Percentiles rank a stretch among this genome's conserved stretches.
These are phyloP conservation scores for Globisporangium echinulatum DNA, from an alignment of 352 stramenopile species.

Conservation along the genomic window DNA sequence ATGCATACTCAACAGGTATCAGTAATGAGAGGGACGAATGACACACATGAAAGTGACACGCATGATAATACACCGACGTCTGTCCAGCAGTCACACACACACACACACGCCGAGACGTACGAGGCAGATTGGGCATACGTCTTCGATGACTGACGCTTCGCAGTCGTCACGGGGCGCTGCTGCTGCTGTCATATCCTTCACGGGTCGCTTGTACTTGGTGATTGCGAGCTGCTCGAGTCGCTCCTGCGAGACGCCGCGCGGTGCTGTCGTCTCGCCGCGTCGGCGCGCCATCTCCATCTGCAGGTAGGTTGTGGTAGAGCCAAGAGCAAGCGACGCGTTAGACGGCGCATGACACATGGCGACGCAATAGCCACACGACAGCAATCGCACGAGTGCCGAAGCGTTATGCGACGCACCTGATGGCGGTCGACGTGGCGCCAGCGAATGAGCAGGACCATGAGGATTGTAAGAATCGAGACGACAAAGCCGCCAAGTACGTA, in stretches of 20 bases:
- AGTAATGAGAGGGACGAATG: no score
- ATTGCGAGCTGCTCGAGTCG: conserved; percentile 54
- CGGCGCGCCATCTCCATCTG: conserved; percentile 47
- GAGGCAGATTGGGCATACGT: conserved; percentile 70
- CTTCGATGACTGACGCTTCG: conserved; percentile 27
- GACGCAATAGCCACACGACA: background rate
- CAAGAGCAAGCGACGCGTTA: background rate
- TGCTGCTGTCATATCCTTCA: background rate
- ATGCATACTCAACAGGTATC: no score
- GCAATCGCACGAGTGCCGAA: no score
- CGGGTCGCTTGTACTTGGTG: conserved; percentile 48
- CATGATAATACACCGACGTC: no score
- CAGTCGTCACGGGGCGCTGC: background rate
- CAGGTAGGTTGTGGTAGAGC: background rate
- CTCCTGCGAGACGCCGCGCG: conserved; percentile 54
- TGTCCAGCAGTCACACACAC: background rate
- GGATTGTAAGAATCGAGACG: conserved; percentile 48
- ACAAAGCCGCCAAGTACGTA: conserved; percentile 68
- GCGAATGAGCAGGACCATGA: conserved; percentile 53
- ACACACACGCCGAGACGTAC: conserved; percentile 18
- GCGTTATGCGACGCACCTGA: conserved; percentile 25
- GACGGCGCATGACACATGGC: background rate
- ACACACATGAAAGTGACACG: no score
- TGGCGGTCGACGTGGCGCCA: conserved; percentile 56
- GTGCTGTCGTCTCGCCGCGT: conserved; percentile 26